Conservation (phyloP, 169 alveolate species). For the Plasmodium falciparum region DNA sequence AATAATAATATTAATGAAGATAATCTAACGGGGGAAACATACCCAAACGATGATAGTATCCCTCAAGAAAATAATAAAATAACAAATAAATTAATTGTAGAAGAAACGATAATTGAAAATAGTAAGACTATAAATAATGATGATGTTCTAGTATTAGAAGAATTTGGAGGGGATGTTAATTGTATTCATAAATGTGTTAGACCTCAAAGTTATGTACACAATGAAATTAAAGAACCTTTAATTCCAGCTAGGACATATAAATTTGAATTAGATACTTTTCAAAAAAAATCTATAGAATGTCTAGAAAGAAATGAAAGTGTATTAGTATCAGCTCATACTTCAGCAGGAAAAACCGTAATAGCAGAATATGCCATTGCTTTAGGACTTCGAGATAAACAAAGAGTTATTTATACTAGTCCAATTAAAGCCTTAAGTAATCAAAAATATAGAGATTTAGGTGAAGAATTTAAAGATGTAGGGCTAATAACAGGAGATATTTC, state of each 20-base stretch:
- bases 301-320: conserved; percentile 97
- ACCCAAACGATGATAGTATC: not conserved
- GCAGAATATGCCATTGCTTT: conserved; percentile 99
- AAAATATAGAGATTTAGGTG: conserved; percentile 98
- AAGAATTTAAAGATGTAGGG: conserved; percentile 98
- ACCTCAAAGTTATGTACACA: conserved; percentile 73
- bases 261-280: conserved; percentile 96
- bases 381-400: conserved; percentile 95
- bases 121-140: conserved; percentile 74
- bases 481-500: conserved; percentile 99
- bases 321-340: conserved; percentile 99
- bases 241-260: conserved; percentile 93
- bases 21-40: not conserved
- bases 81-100: conserved; percentile 8
- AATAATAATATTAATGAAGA: not conserved
- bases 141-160: conserved; percentile 71
- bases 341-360: conserved; percentile 99
- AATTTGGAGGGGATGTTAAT: conserved; percentile 65
- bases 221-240: conserved; percentile 34
- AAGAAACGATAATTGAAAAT: conserved; percentile 55
- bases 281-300: conserved; percentile 95
- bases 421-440: conserved; percentile 99
- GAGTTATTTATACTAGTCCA: conserved; percentile 99
- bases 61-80: not conserved
- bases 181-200: conserved; percentile 76